Evolutionary conservation across 768 basidiomycete species (phyloP).

Genomic region (Rhizopogon vesiculosus): DNA sequence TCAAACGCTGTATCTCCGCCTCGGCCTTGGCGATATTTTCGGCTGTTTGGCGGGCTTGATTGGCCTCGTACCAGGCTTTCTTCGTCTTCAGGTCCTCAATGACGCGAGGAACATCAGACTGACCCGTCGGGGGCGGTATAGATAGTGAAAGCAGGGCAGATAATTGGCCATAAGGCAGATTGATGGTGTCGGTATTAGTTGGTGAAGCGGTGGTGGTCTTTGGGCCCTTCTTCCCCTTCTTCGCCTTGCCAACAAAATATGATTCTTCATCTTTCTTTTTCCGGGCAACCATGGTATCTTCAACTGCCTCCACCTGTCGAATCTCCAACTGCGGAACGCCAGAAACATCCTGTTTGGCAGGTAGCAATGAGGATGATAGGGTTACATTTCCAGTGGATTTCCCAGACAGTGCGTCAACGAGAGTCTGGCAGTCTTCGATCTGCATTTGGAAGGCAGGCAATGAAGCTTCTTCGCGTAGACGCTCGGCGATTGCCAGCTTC

Average conservation of each 20-base stretch:
- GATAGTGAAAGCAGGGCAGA: conserved; percentile 83
- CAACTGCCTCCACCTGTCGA: conserved; percentile 70
- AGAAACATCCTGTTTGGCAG: conserved; percentile 40
- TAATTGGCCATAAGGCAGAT: conserved; percentile 82
- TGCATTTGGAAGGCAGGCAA: conserved; percentile 86
- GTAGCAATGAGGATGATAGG: conserved; percentile 36
- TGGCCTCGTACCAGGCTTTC: conserved; percentile 93
- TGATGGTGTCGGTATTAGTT: conserved; percentile 33
- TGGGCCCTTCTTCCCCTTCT: conserved; percentile 55
- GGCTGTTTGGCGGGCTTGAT: conserved; percentile 75
- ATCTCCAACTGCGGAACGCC: conserved; percentile 81
- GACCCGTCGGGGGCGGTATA: conserved; percentile 82
- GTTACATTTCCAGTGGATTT: conserved; percentile 46
- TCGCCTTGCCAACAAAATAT: conserved; percentile 74
- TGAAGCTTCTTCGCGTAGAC: conserved; percentile 86
- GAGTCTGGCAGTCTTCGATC: conserved; percentile 94
- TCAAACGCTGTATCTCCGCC: conserved; percentile 63
- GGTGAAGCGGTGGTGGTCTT: conserved; percentile 35
- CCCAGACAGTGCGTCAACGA: conserved; percentile 81
- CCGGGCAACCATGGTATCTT: conserved; percentile 62
- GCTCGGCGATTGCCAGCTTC: conserved; percentile 73
- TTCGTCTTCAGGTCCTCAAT: conserved; percentile 90
- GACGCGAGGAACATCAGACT: conserved; percentile 73
- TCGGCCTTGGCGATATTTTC: conserved; percentile 82
- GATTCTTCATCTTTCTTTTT: conserved; percentile 93